Evolutionary conservation across 768 basidiomycete genomes (phyloP).

Genomic region (Hypholoma fasciculare): DNA sequence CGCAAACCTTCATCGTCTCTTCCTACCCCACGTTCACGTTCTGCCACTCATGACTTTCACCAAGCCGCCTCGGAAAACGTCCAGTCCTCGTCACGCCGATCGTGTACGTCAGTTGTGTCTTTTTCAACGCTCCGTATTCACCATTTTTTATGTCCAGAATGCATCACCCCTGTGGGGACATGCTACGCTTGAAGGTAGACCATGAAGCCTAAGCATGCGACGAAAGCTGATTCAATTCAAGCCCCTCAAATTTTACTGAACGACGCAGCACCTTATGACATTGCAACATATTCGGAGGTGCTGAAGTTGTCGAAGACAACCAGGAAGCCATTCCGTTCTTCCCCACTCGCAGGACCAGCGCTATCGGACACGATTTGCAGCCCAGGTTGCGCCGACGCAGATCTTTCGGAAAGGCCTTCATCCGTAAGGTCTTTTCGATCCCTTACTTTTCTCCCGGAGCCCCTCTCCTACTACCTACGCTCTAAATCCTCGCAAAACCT

Average conservation of each 20-base stretch:
- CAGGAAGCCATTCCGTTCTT: background rate
- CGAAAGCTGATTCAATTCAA: background rate
- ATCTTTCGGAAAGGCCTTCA: background rate
- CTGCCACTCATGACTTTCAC: background rate
- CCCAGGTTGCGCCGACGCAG: background rate
- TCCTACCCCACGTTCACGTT: background rate
- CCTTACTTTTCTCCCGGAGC: background rate
- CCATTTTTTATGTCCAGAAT: too few species aligned
- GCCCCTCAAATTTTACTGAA: background rate
- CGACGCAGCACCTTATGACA: background rate
- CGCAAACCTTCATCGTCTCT: background rate
- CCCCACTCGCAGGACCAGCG: slow-evolving; percentile 3
- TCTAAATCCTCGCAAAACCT: background rate
- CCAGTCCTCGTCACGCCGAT: background rate
- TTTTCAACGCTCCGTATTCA: background rate
- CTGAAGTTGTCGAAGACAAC: background rate
- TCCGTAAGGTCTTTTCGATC: background rate
- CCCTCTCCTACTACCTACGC: background rate
- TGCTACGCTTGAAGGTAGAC: too few species aligned
- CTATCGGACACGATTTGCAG: background rate
- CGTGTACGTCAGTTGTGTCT: background rate
- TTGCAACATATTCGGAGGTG: background rate
- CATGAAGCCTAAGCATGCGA: background rate
- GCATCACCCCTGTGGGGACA: too few species aligned
- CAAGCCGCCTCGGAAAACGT: background rate